Evolutionary conservation across 352 stramenopile species (phyloP), one percentile per base, ranked within the genome.

Genomic region (Pythium rishiriense): DNA sequence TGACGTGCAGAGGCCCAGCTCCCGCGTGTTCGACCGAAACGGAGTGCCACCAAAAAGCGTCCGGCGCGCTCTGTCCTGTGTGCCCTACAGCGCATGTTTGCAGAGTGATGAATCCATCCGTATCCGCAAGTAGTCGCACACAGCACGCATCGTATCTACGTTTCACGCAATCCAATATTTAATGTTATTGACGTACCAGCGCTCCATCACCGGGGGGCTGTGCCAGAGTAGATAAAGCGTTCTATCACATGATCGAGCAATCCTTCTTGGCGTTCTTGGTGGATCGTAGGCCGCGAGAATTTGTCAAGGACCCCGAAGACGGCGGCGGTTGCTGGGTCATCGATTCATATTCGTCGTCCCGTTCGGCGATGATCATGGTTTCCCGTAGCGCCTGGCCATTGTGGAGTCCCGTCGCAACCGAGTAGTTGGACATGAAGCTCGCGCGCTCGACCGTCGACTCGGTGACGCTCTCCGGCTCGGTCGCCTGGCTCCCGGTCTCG

Each of bases 351-450:
- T 86, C 76, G 49, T 88, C 79, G n/a, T 87, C 78, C 35, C 83
- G 73, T 61, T 90, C 81, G 0, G 81, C 70, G 59, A 88, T 90
- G 39, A 86, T 77, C 73, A 80, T 85, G 47, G 81, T 90, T 45
- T 90, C 81, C 1, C 79, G 74, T 24, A 90, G 46, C 4, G 79
- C 87, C 31, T 68, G 75, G 8, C 76, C 78, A 45, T 86, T 87
- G 22, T 79, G 79, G 15, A 79, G 56, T 3, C 67, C 70, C 28
- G 75, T 79, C 21, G 67, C 64, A 25, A 87, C 69, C 4, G 81
- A 90, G 41, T 85, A 83, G 31, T 87, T 90, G 15, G 79, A 87
- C 54, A 76, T 73, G 33, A 88, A 72, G 47, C 81, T 90, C 11
- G 78, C 76, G 9, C 81, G 78, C 33, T 90, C 81, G 2, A 76